Evolutionary conservation across 1,284 basidiomycete species (phyloP), one percentile per base, ranked within the genome.

Genomic region (Papiliotrema nemorosa): DNA sequence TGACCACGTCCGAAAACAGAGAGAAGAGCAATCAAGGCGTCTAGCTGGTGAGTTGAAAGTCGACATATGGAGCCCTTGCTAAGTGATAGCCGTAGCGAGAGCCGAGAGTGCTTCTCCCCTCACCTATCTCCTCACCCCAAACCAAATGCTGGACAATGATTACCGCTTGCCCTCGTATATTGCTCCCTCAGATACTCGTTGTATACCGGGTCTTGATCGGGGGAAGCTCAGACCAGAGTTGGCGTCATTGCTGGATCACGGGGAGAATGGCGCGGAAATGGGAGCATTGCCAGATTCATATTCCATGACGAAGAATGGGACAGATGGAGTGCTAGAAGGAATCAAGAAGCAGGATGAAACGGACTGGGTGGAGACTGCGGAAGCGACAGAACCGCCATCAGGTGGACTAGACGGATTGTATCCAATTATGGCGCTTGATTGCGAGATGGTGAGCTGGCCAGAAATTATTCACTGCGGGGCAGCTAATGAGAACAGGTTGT

Each of bases 81-180:
- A 40, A 55, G 20, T 12, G 25, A 16, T 46, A 61, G 54, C 50
- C 22, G 41, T 54, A 36, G 51, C 56, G 37, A 44, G 50, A 46
- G 46, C 53, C 27, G 63, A 60, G 31, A 49, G 55, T 35, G 53
- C 58, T 20, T 58, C 64, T 4, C 86, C 88, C 2, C 68, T 81
- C 44, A 78, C 83, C 42, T 92, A 88, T 72, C 67, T 90, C 38
- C 78, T 94, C 21, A 82, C 84, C 0, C 76, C 84, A 9, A 84
- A 88, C 51, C 85, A 91, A 66, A 92, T 96, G 88, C 78, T 86
- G 44, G 88, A 91, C 65, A 90, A 94, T 64, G 88, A 90, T 47
- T 96, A 93, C 64, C 86, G 86, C 0, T 76, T 91, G 49, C 87
- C 90, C 16, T 83, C 84, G 2, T 90, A 91, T 64, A 77, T 88